Conservation (phyloP, 2,329 filamentous ascomycete genomes). For the Paraphoma sp. region DNA sequence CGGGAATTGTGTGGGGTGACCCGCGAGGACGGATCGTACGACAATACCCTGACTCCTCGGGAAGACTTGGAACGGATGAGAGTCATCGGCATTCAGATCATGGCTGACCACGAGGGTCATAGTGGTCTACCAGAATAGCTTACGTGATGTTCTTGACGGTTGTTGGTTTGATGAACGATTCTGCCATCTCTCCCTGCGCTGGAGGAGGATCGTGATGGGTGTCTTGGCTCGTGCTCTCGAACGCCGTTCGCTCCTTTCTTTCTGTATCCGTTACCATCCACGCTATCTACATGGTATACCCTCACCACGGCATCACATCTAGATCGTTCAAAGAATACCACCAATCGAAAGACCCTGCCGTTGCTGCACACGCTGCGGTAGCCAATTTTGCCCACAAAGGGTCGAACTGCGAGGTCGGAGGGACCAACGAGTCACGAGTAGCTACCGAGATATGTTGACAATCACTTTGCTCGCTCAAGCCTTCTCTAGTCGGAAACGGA, state of each 20-base stretch:
- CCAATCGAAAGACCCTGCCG: no score
- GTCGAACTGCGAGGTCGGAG: no score
- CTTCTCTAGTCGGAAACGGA: not conserved
- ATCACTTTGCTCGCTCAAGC: no score
- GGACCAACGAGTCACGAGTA: no score
- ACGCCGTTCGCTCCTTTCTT: not conserved
- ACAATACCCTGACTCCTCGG: constrained; percentile 13
- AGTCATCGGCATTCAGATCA: not conserved
- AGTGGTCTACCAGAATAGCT: not conserved
- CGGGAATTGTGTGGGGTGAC: constrained; percentile 20
- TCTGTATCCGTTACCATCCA: not conserved
- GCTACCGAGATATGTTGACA: no score
- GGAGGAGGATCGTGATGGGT: not conserved
- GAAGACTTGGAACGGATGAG: not conserved
- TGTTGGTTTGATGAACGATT: not conserved
- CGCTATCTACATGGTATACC: not conserved
- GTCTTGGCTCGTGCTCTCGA: not conserved
- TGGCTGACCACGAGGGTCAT: not conserved
- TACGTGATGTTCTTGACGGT: not conserved
- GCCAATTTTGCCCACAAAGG: no score
- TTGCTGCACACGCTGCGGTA: no score
- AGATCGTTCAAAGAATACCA: no score
- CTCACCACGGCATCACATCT: no score
- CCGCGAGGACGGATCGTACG: constrained; percentile 17
- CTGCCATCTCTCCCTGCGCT: not conserved